These are phyloP conservation scores for Botrytis byssoidea DNA, from an alignment of 2,329 filamentous ascomycete species.

Conservation along the genomic window DNA sequence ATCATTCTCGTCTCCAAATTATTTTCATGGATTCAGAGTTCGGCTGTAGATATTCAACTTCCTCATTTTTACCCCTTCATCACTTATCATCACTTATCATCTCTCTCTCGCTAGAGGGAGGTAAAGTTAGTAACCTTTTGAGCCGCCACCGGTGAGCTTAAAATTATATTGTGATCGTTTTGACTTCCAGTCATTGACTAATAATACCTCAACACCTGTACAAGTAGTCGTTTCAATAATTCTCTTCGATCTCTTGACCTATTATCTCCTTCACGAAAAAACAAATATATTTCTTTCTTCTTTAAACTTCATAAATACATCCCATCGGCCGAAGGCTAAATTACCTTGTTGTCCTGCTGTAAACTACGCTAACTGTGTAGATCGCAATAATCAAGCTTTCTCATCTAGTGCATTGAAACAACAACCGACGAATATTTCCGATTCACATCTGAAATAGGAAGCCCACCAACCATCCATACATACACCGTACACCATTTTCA, in stretches of 20 bases:
- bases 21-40: not conserved
- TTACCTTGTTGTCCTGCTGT: not conserved
- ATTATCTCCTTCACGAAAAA: not conserved
- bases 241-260: not conserved
- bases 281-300: not conserved
- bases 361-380: not conserved
- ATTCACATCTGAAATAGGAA: slow-evolving; percentile 20
- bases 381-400: slow-evolving; percentile 19
- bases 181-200: not conserved
- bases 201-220: not conserved
- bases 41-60: not conserved
- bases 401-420: slow-evolving; percentile 11
- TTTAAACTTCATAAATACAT: not conserved
- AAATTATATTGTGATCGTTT: not conserved
- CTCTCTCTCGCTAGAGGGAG: not conserved
- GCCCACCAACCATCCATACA: slow-evolving; percentile 18
- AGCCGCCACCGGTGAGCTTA: not conserved
- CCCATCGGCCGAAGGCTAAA: not conserved
- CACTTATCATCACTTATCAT: not conserved
- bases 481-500: slow-evolving; percentile 5
- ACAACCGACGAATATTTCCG: slow-evolving; percentile 17
- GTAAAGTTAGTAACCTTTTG: not conserved
- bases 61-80: not conserved
- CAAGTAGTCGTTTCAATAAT: not conserved
- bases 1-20: not conserved